Conservation (phyloP, 164 flowering plant genomes). For the Magnolia officinalis region DNA sequence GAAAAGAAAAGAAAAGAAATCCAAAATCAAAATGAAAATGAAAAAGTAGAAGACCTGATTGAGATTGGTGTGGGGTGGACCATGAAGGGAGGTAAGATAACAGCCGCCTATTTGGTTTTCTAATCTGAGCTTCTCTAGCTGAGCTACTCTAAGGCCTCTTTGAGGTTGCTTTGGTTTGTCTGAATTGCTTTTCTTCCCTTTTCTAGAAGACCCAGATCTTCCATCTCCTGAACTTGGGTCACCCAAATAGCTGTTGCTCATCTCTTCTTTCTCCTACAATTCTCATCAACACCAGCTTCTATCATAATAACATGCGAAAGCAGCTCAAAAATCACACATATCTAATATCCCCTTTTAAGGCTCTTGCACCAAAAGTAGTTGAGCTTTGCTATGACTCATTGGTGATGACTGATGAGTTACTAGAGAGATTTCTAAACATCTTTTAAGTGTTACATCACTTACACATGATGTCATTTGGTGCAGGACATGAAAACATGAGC, state of each 20-base stretch:
- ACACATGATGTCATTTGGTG: no score
- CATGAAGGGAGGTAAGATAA: conserved; percentile 29
- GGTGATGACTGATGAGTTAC: no score
- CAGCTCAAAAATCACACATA: conserved; percentile 7
- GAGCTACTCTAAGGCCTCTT: conserved; percentile 96
- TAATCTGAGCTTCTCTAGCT: conserved; percentile 85
- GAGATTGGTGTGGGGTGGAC: no score
- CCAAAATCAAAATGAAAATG: neutral
- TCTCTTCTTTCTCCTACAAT: conserved; percentile 20
- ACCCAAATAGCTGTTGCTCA: conserved; percentile 61
- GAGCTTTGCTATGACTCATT: conserved; percentile 75
- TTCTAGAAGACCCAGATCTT: conserved; percentile 54
- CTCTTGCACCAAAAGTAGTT: conserved; percentile 18
- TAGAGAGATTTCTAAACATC: no score
- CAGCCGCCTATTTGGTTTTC: conserved; percentile 51
- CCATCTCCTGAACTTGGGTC: conserved; percentile 45
- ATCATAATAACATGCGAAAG: neutral
- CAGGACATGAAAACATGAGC: no score
- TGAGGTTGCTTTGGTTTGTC: conserved; percentile 93
- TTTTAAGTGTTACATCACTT: no score
- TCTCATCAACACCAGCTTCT: conserved; percentile 4
- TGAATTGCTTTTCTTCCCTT: conserved; percentile 59
- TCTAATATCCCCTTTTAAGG: conserved; percentile 18
- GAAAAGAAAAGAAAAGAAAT: neutral
- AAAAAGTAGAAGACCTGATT: conserved; percentile 29